Evolutionary conservation across 1,284 basidiomycete species (phyloP), one percentile per base, ranked within the genome.

Genomic region (Cryptococcus depauperatus): DNA sequence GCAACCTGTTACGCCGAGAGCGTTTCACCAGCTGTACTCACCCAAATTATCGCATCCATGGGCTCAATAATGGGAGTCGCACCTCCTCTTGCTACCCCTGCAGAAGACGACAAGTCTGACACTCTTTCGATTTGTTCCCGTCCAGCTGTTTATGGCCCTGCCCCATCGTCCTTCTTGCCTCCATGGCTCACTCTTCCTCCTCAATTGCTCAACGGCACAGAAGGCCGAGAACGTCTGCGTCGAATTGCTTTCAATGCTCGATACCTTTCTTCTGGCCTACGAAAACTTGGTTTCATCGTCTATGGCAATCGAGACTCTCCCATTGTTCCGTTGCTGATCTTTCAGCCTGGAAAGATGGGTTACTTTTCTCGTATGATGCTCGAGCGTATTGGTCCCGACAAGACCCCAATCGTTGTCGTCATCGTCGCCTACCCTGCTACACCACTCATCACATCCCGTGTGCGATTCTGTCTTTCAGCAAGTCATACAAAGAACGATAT

Each of bases 401-500:
- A 71, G 62, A 72, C 68, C 6, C 85, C 88, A 0, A 87, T 95
- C 52, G 79, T 90, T 6, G 68, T 71, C n/a, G 81, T 89, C 16
- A 90, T 95, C 35, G 90, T 93, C 21, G 84, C 83, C 14, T 93
- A 92, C 68, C 69, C 69, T 4, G 91, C 91, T 0, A 96, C 92
- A 19, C 84, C 91, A 8, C 80, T 98, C 39, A 83, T 92, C 52
- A 88, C 87, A 2, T 81, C 82, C 35, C 80, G 95, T 19, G 90
- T 93, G 32, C 77, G 93, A 58, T 97, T 97, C 77, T 98, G 95
- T 67, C 77, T 97, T 19, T 90, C 85, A 46, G 86, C 93, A 4
- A 77, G 89, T 44, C 93, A 98, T 74, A 97, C 93, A 48, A 98
- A 98, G 75, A 83, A 91, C 62, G 95, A 99, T 62, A 81, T 98